Evolutionary conservation across 2,329 filamentous ascomycete genomes (phyloP).

Genomic region (Talaromyces sp.): DNA sequence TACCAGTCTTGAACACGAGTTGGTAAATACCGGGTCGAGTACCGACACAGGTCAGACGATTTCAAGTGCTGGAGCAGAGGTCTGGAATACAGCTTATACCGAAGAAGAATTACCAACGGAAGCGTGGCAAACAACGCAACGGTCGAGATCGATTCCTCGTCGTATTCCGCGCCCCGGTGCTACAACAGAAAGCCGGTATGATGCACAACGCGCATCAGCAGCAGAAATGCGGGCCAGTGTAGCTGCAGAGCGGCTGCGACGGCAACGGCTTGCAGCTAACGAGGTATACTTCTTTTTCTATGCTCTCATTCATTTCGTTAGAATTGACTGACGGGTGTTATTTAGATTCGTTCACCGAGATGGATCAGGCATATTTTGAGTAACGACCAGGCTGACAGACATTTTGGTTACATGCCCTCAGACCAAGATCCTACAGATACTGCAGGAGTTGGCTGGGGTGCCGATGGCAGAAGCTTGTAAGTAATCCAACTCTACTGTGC

Average conservation of each 20-base stretch:
- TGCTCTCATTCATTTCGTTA: background rate
- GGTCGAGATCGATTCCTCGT: constrained; percentile 38
- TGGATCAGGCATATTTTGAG: constrained; percentile 40
- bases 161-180: constrained; percentile 31
- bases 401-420: constrained; percentile 30
- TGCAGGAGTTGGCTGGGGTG: constrained; percentile 50
- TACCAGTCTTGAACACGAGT: constrained; percentile 26
- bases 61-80: background rate
- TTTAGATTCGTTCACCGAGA: constrained; percentile 36
- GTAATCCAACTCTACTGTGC: constrained; percentile 24
- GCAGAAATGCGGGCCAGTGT: constrained; percentile 41
- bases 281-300: constrained; percentile 30
- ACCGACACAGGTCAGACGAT: constrained; percentile 17
- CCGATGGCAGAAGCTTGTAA: constrained; percentile 49
- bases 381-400: constrained; percentile 35
- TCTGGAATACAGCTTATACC: constrained; percentile 15
- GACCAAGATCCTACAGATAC: constrained; percentile 44
- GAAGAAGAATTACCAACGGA: constrained; percentile 22
- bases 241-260: constrained; percentile 40
- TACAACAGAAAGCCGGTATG: constrained; percentile 29
- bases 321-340: constrained; percentile 22
- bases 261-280: constrained; percentile 38
- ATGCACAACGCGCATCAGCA: constrained; percentile 29
- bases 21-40: constrained; percentile 26
- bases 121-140: constrained; percentile 31